A percentile compares a stretch with the other conserved stretches of the same genome.
Evolutionary conservation across 352 stramenopile species (phyloP).

Genomic region (Pythium grandisporangium): DNA sequence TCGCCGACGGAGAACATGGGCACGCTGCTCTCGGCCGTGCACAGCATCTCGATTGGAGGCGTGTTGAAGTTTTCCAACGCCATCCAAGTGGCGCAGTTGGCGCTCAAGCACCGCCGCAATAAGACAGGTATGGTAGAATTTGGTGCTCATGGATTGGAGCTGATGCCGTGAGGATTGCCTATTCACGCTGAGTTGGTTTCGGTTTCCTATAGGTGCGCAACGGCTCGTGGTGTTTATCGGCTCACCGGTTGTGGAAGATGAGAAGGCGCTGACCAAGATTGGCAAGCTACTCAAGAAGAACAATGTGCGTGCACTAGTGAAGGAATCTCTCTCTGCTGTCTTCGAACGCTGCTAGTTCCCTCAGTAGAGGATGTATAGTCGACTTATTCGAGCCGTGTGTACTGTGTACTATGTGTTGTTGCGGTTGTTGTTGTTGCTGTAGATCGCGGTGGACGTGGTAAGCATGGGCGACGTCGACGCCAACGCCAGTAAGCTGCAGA

Average conservation of each 20-base stretch:
- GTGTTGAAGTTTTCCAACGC: constrained; percentile 91
- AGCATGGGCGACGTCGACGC: constrained; percentile 94
- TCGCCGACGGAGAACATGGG: constrained; percentile 97
- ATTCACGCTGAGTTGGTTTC: no score
- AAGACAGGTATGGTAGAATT: constrained; percentile 89
- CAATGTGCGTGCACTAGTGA: constrained; percentile 64
- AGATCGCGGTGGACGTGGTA: constrained; percentile 97
- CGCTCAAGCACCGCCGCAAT: constrained; percentile 98
- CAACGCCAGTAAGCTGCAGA: constrained; percentile 84
- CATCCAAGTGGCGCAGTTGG: constrained; percentile 95
- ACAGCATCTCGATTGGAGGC: constrained; percentile 86
- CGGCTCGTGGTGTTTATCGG: constrained; percentile 97
- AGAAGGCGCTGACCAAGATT: constrained; percentile 91
- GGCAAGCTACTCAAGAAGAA: constrained; percentile 99
- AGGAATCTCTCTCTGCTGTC: background rate
- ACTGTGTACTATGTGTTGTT: background rate
- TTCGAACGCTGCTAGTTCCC: no score
- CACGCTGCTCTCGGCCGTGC: constrained; percentile 93
- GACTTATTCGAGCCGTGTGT: no score
- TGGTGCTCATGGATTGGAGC: background rate
- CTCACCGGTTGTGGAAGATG: constrained; percentile 87
- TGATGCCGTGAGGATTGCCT: no score
- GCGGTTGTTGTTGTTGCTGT: constrained; percentile 3
- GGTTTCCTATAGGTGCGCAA: constrained; percentile 35
- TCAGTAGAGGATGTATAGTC: no score